Conservation (phyloP, 2,329 filamentous ascomycete species). For the Tricladium varicosporioides region DNA sequence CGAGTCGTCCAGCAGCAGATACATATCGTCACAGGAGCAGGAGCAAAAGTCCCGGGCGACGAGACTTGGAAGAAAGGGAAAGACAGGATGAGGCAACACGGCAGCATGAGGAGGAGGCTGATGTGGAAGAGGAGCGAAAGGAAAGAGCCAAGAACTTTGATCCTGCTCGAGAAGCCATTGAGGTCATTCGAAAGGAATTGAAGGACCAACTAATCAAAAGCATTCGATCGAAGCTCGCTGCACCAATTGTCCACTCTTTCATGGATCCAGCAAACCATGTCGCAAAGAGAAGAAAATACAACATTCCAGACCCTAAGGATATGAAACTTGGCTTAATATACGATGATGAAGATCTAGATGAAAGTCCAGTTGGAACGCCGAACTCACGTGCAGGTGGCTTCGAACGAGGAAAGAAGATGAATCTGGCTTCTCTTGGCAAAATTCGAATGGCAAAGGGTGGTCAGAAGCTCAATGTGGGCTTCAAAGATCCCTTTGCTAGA, state of each 20-base stretch:
- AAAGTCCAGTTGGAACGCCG: constrained; percentile 64
- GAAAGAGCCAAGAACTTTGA: constrained; percentile 85
- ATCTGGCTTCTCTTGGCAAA: constrained; percentile 66
- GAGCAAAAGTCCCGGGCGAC: constrained; percentile 43
- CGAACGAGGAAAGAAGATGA: constrained; percentile 53
- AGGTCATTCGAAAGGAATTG: constrained; percentile 76
- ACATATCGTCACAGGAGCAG: constrained; percentile 34
- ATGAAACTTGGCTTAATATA: constrained; percentile 53
- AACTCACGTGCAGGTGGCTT: constrained; percentile 60
- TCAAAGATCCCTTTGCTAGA: constrained; percentile 65
- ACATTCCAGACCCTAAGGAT: constrained; percentile 68
- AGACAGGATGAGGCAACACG: constrained; percentile 65
- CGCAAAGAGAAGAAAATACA: constrained; percentile 75
- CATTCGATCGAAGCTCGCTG: constrained; percentile 83
- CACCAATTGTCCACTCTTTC: constrained; percentile 74
- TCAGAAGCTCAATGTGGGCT: constrained; percentile 59
- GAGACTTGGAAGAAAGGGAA: constrained; percentile 47
- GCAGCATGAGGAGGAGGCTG: constrained; percentile 72
- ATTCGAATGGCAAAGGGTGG: constrained; percentile 67
- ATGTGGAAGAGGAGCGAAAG: constrained; percentile 86
- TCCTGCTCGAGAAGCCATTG: constrained; percentile 80
- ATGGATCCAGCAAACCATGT: constrained; percentile 79
- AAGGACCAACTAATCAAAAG: constrained; percentile 84
- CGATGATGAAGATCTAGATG: constrained; percentile 56
- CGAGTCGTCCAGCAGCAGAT: constrained; percentile 12